Conservation (phyloP, 2,329 filamentous ascomycete species). For the Botryosphaeria dothidea region DNA sequence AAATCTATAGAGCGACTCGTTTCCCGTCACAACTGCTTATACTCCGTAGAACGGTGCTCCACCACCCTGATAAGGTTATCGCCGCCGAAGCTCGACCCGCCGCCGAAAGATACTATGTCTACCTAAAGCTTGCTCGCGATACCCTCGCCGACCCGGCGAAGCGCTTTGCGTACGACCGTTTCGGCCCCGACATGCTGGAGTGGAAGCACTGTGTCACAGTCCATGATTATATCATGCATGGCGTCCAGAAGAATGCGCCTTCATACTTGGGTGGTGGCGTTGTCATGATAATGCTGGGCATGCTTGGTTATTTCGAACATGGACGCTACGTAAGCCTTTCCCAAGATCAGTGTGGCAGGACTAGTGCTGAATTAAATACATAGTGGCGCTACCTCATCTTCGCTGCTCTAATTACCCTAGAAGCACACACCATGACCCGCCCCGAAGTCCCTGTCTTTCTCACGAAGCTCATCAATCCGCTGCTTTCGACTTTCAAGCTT, state of each 20-base stretch:
- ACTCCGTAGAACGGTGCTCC: constrained; percentile 49
- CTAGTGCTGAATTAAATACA: not conserved
- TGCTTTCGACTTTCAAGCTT: constrained; percentile 40
- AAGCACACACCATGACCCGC: constrained; percentile 59
- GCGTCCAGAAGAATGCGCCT: constrained; percentile 60
- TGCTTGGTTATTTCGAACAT: constrained; percentile 68
- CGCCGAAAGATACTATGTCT: constrained; percentile 67
- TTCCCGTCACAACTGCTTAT: not conserved
- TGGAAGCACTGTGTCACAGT: constrained; percentile 70
- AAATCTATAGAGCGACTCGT: not conserved
- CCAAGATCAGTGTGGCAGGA: not conserved
- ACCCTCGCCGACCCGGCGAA: constrained; percentile 74
- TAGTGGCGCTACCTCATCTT: constrained; percentile 54
- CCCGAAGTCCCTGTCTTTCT: constrained; percentile 48
- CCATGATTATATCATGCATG: constrained; percentile 70
- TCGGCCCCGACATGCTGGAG: constrained; percentile 69
- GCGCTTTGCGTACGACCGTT: constrained; percentile 86
- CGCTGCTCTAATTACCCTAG: constrained; percentile 56
- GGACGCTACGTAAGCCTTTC: constrained; percentile 53
- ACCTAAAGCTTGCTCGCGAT: constrained; percentile 81
- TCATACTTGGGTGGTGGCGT: constrained; percentile 63
- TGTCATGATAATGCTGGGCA: constrained; percentile 61
- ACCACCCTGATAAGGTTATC: constrained; percentile 81
- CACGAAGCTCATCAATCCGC: constrained; percentile 49
- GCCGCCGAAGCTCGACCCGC: constrained; percentile 38